Percentiles rank a stretch among this genome's conserved stretches.
Evolutionary conservation across 768 basidiomycete genomes (phyloP).

Genomic region (Tephrocybe sp.): DNA sequence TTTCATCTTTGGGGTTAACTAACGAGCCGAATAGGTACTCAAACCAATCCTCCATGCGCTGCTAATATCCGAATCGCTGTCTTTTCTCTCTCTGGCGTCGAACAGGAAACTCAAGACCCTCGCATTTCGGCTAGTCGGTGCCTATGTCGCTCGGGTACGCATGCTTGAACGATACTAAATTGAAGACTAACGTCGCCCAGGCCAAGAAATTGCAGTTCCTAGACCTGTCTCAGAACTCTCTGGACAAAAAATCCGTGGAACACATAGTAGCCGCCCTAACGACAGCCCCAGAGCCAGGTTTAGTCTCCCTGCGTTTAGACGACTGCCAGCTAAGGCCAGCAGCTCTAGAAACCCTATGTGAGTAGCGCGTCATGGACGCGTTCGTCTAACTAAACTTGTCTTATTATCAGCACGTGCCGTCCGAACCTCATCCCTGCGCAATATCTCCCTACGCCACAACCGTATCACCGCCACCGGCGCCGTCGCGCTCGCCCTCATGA

Average conservation of each 20-base stretch:
- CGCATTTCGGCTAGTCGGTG: conserved; percentile 79
- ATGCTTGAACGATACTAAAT: neutral
- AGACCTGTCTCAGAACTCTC: conserved; percentile 81
- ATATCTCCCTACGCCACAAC: conserved; percentile 90
- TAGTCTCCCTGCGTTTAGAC: conserved; percentile 84
- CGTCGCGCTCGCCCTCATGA: conserved; percentile 93
- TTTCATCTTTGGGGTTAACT: neutral
- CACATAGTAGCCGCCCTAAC: conserved; percentile 73
- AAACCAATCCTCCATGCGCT: conserved; percentile 92
- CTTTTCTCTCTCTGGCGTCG: conserved; percentile 83
- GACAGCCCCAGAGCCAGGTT: conserved; percentile 49
- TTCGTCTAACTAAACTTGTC: conserved; percentile 8
- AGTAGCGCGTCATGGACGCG: conserved; percentile 26
- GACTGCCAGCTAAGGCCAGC: conserved; percentile 77
- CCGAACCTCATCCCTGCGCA: conserved; percentile 78
- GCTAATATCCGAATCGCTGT: conserved; percentile 77
- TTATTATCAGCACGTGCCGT: conserved; percentile 67
- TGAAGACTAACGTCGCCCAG: conserved; percentile 33
- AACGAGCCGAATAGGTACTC: conserved; percentile 49
- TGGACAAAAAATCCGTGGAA: conserved; percentile 87
- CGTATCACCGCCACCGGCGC: conserved; percentile 82
- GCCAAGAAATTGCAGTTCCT: conserved; percentile 80
- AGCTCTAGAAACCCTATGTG: conserved; percentile 80
- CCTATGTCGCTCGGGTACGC: conserved; percentile 75
- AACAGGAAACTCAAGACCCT: conserved; percentile 77